Evolutionary conservation across 495 filamentous ascomycete genomes (phyloP).

Genomic region (Hypoxylon intermedium): DNA sequence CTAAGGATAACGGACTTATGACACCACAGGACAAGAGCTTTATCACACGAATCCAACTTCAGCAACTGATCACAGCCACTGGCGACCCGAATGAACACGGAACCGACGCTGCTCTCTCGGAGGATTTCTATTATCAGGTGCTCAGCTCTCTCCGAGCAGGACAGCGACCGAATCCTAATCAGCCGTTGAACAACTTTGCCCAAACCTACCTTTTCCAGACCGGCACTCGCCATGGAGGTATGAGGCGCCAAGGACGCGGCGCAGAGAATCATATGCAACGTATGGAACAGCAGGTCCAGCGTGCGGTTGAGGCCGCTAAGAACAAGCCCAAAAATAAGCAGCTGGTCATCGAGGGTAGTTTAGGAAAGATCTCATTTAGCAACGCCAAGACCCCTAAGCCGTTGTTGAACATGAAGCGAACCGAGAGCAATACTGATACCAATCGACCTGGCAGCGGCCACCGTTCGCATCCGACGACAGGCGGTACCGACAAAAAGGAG

Average conservation of each 20-base stretch:
- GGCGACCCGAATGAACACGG: slow-evolving; percentile 82
- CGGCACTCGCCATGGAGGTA: slow-evolving; percentile 75
- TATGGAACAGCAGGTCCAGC: slow-evolving; percentile 98
- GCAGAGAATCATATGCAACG: slow-evolving; percentile 96
- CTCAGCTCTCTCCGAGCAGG: slow-evolving; percentile 91
- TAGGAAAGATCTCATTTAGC: slow-evolving; percentile 98
- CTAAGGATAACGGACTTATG: slow-evolving; percentile 96
- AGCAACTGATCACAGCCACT: slow-evolving; percentile 91
- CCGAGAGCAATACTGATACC: slow-evolving; percentile 68
- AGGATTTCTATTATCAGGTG: slow-evolving; percentile 99
- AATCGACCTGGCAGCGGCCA: slow-evolving; percentile 58
- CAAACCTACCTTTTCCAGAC: slow-evolving; percentile 98
- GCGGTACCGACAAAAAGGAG: slow-evolving; percentile 75
- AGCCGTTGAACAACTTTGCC: slow-evolving; percentile 93
- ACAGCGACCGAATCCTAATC: slow-evolving; percentile 83
- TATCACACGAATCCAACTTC: slow-evolving; percentile 95
- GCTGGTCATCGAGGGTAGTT: slow-evolving; percentile 95
- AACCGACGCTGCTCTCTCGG: slow-evolving; percentile 77
- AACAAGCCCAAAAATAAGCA: slow-evolving; percentile 97
- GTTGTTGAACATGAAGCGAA: slow-evolving; percentile 90
- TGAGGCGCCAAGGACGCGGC: slow-evolving; percentile 74
- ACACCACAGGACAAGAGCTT: slow-evolving; percentile 99
- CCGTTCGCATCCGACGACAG: slow-evolving; percentile 52
- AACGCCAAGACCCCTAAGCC: slow-evolving; percentile 97
- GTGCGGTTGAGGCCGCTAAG: slow-evolving; percentile 96